Conservation (phyloP, 2,329 filamentous ascomycete genomes). For the Verticillium klebahnii region DNA sequence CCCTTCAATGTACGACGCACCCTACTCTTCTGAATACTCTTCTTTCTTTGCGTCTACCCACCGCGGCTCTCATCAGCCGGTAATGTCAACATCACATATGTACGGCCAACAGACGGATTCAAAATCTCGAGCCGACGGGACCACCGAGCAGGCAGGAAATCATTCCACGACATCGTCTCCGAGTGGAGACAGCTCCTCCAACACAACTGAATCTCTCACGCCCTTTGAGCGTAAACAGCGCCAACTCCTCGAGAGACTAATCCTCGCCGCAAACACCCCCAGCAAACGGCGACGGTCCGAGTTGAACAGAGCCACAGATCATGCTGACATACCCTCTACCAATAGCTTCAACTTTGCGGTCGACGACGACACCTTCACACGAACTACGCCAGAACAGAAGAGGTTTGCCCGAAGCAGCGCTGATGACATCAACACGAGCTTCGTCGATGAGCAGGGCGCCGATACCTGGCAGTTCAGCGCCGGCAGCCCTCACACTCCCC, state of each 20-base stretch:
- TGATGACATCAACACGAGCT: slow-evolving; percentile 59
- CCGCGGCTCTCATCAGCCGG: not conserved
- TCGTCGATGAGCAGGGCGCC: slow-evolving; percentile 44
- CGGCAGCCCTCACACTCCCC: slow-evolving; percentile 26
- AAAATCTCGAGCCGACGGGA: not conserved
- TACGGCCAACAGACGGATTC: not conserved
- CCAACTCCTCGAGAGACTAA: slow-evolving; percentile 29
- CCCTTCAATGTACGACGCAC: slow-evolving; percentile 43
- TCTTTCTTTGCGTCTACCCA: slow-evolving; percentile 9
- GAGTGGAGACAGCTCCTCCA: slow-evolving; percentile 14
- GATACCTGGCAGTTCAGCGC: slow-evolving; percentile 49
- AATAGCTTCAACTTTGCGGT: slow-evolving; percentile 48
- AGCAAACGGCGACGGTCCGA: slow-evolving; percentile 6
- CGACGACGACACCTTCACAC: slow-evolving; percentile 35
- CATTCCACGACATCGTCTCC: slow-evolving; percentile 7
- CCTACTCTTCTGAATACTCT: not conserved
- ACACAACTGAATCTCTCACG: slow-evolving; percentile 15
- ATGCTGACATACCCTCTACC: slow-evolving; percentile 27
- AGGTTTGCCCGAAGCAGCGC: slow-evolving; percentile 46
- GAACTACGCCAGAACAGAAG: slow-evolving; percentile 28
- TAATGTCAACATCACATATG: not conserved
- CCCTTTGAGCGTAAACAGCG: slow-evolving; percentile 36
- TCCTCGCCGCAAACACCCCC: slow-evolving; percentile 22
- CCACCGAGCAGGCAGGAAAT: not conserved
- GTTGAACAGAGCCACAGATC: not conserved